phyloP scores from a whole-genome alignment of 352 stramenopile species.

The Phytophthora pisi region DNA sequence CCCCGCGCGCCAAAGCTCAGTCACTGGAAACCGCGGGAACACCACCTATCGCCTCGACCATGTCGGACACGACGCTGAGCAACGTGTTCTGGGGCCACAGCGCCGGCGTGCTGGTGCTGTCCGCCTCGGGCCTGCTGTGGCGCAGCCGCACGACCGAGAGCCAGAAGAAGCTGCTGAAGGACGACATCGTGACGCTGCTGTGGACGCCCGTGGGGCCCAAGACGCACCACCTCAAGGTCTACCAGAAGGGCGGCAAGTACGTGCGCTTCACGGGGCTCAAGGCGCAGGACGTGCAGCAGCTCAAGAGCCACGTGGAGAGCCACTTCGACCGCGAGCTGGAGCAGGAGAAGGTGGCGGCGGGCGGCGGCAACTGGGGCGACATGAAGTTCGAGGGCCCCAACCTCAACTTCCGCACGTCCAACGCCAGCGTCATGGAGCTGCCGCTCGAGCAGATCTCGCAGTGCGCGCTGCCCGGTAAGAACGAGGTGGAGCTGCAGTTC shows the following conservation, averaged over 20 bases:
- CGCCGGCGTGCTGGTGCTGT: constrained; percentile 80
- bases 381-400: constrained; percentile 93
- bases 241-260: constrained; percentile 85
- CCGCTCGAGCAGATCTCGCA: constrained; percentile 79
- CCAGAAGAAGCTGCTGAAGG: constrained; percentile 87
- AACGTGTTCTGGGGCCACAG: constrained; percentile 90
- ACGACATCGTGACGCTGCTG: constrained; percentile 88
- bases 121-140: constrained; percentile 74
- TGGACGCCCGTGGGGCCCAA: constrained; percentile 82
- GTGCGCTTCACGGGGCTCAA: constrained; percentile 87
- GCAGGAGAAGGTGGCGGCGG: constrained; percentile 87
- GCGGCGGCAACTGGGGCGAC: constrained; percentile 93
- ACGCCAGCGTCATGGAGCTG: constrained; percentile 78
- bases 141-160: constrained; percentile 76
- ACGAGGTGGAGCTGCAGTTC: constrained; percentile 99
- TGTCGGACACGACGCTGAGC: constrained; percentile 81
- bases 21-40: neutral
- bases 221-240: constrained; percentile 86
- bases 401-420: constrained; percentile 76
- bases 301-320: constrained; percentile 73
- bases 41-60: constrained; percentile 8
- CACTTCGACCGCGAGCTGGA: constrained; percentile 91
- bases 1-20: neutral
- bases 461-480: constrained; percentile 95
- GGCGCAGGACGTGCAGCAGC: constrained; percentile 59